Conservation (phyloP, 2,329 filamentous ascomycete genomes). For the Pseudogymnoascus sp. region DNA sequence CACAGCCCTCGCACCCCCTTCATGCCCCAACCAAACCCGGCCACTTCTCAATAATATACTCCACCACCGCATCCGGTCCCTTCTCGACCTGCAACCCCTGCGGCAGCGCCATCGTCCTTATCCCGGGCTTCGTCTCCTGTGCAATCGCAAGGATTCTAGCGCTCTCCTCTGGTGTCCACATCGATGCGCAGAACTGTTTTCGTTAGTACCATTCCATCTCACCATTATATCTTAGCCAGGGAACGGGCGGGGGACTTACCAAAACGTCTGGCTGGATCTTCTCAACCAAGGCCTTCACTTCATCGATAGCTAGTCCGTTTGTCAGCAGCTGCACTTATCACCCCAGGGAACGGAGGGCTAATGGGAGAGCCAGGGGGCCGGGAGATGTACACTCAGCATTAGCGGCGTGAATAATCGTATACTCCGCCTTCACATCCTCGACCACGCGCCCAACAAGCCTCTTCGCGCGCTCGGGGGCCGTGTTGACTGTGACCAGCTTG, state of each 20-base stretch:
- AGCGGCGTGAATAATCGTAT: constrained; percentile 54
- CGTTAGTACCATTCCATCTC: not conserved
- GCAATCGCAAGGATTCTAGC: constrained; percentile 39
- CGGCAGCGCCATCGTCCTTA: constrained; percentile 46
- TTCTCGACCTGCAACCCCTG: constrained; percentile 45
- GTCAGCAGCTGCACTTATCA: not conserved
- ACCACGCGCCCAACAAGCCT: constrained; percentile 53
- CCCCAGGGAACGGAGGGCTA: not conserved
- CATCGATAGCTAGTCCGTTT: constrained; percentile 39
- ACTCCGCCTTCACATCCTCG: constrained; percentile 54
- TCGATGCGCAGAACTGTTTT: constrained; percentile 52
- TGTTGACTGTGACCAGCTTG: constrained; percentile 61
- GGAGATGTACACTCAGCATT: constrained; percentile 49
- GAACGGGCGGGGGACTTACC: constrained; percentile 37
- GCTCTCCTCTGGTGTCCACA: constrained; percentile 42
- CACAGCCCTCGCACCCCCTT: not conserved
- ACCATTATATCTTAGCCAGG: no score
- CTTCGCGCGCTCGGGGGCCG: constrained; percentile 57
- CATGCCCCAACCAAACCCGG: constrained; percentile 8
- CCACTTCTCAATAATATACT: constrained; percentile 38
- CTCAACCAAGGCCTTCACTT: constrained; percentile 47
- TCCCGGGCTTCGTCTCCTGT: constrained; percentile 35
- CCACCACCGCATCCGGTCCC: constrained; percentile 49
- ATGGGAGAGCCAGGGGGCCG: not conserved
- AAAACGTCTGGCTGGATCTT: constrained; percentile 46